phyloP scores from a whole-genome alignment of 108 stramenopile species.

The Nannochloropsis salina region DNA sequence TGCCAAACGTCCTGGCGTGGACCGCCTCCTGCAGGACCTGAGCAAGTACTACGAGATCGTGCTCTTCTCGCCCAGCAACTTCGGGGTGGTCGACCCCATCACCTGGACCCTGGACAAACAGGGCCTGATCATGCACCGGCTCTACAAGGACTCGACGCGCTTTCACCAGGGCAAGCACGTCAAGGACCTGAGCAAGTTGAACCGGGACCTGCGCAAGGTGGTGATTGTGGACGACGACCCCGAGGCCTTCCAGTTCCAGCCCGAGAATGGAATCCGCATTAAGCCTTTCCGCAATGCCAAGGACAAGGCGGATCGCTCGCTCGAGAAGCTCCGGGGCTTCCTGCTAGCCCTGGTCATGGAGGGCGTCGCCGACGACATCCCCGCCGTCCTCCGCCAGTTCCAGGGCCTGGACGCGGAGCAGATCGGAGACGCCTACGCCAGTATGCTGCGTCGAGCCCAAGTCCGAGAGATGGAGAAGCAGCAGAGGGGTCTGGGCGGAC shows the following conservation, averaged over 20 bases:
- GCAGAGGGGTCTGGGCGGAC: constrained; percentile 29
- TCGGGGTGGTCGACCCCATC: constrained; percentile 9
- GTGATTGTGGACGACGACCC: constrained; percentile 90
- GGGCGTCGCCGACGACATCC: constrained; percentile 53
- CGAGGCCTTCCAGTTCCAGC: constrained; percentile 69
- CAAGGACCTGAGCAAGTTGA: constrained; percentile 82
- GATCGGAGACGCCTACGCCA: constrained; percentile 41
- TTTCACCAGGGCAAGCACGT: constrained; percentile 84
- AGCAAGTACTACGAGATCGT: constrained; percentile 94
- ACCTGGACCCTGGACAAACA: constrained; percentile 7
- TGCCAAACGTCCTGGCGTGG: constrained; percentile 92
- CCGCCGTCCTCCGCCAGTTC: constrained; percentile 39
- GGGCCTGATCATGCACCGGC: constrained; percentile 81
- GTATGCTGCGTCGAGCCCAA: constrained; percentile 29
- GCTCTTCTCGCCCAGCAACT: constrained; percentile 64
- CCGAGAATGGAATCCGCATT: constrained; percentile 84
- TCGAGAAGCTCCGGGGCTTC: constrained; percentile 54
- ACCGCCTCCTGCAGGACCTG: constrained; percentile 78
- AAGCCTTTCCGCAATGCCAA: constrained; percentile 79
- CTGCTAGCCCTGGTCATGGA: constrained; percentile 54
- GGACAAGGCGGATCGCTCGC: constrained; percentile 47
- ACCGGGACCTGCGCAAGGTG: constrained; percentile 75
- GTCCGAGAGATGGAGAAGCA: constrained; percentile 23
- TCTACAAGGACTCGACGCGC: constrained; percentile 82
- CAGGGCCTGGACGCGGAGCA: constrained; percentile 48